Evolutionary conservation across 306 rosid species (phyloP).

Genomic region (Crotalaria pallida): DNA sequence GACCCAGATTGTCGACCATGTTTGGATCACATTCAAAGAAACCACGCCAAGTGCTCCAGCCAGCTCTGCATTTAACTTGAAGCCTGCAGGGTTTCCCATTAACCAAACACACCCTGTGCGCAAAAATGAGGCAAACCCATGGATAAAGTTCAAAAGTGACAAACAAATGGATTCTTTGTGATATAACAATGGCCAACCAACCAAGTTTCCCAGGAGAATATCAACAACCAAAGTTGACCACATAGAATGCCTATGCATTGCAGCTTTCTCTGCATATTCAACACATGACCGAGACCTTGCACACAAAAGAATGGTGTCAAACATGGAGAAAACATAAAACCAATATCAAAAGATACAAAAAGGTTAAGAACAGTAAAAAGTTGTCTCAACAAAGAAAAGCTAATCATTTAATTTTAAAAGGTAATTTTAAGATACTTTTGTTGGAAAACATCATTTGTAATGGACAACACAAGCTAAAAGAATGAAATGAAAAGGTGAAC

Average conservation of each 20-base stretch:
- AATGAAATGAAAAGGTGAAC: not conserved
- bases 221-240: slow-evolving; percentile 82
- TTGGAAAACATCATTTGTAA: not conserved
- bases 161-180: slow-evolving; percentile 46
- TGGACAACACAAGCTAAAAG: not conserved
- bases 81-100: slow-evolving; percentile 97
- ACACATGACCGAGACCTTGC: slow-evolving; percentile 72
- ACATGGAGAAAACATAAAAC: slow-evolving; percentile 18
- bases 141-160: slow-evolving; percentile 50
- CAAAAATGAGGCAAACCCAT: slow-evolving; percentile 62
- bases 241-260: slow-evolving; percentile 74
- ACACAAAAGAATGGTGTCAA: slow-evolving; percentile 31
- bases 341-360: slow-evolving; percentile 8
- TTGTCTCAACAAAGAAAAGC: not conserved
- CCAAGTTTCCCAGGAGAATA: slow-evolving; percentile 70
- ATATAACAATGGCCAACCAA: slow-evolving; percentile 66
- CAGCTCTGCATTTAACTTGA: slow-evolving; percentile 85
- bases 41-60: slow-evolving; percentile 79
- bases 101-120: slow-evolving; percentile 96
- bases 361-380: slow-evolving; percentile 15
- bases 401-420: not conserved
- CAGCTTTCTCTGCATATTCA: slow-evolving; percentile 79
- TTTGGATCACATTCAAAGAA: slow-evolving; percentile 83
- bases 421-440: not conserved
- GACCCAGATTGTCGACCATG: slow-evolving; percentile 91